Base-by-base conservation (phyloP, 345 rosid species). In the Abelmoschus esculentus region DNA sequence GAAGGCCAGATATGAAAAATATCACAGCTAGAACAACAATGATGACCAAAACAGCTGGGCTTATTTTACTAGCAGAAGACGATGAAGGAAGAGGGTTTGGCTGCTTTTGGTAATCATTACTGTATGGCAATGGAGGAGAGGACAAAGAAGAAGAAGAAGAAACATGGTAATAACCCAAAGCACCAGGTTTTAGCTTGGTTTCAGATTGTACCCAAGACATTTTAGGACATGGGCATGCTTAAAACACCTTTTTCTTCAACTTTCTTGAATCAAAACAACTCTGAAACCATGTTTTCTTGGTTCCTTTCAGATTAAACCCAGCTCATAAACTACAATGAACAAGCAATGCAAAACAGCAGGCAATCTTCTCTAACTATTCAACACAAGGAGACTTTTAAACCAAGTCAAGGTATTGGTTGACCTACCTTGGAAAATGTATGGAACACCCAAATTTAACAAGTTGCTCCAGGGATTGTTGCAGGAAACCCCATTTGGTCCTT, bases 1-100 rank as follows among this genome's bases (percentile, higher is more conserved):
- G 90, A 66, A 93, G 67, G 76, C 89, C 91, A 44, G 86, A 89
- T 65, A 85, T 61, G 84, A 90, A 90, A 72, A 87, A 83, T 73
- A 88, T 57, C 42, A 85, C 83, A 13, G 90, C 87, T 5, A 90
- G 50, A 72, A 93, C 79, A 28, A 89, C 87, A 73, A 89, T 83
- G 70, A 87, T 55, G 80, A 90, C 84, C 28, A 87, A 74, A 62
- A 87, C 36, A 66, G 84, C 86, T 13, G 97, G 93, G 81, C 80
- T 90, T 62, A 89, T 76, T 82, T 80, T 84, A 52, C 73, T 67
- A 53, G 81, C 71, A 52, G 84, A 78, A 36, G 90, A 74, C 36
- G 88, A 72, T 4, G 71, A 52, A 8, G 83, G 60, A 9, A 12
- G 15, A 46, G 72, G 54, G 70, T 44, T 28, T 69, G 72, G 62